These are phyloP conservation scores for Eucalyptus pumila DNA, from an alignment of 345 rosid species.

Conservation along the genomic window DNA sequence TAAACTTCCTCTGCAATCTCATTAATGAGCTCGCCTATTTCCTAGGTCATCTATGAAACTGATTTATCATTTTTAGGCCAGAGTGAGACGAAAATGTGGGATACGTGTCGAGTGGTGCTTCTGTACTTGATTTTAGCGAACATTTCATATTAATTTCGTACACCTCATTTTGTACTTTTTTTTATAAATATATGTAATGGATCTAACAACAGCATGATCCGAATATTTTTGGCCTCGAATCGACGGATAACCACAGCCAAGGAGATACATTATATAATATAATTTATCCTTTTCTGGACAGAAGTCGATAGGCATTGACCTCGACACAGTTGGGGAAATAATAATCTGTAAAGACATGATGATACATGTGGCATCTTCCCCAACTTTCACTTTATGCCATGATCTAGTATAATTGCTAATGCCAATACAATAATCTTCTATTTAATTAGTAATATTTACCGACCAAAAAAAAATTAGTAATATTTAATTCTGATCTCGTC, in stretches of 20 bases:
- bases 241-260: not conserved
- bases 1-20: not conserved
- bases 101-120: not conserved
- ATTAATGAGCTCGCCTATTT: not conserved
- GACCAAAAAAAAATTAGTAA: not conserved
- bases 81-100: not conserved
- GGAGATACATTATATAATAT: not conserved
- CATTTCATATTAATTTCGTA: not conserved
- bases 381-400: slow-evolving; percentile 13
- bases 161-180: not conserved
- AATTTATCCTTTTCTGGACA: not conserved
- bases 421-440: not conserved
- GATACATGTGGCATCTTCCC: not conserved
- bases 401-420: slow-evolving; percentile 15
- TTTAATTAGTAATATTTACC: not conserved
- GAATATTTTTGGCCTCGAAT: not conserved
- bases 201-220: slow-evolving; percentile 4
- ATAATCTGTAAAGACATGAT: not conserved
- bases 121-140: not conserved
- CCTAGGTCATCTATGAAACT: not conserved
- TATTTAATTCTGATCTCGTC: not conserved
- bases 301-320: not conserved
- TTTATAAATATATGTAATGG: not conserved
- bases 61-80: not conserved
- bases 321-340: not conserved